These are phyloP conservation scores for Letharia columbiana DNA, from an alignment of 495 filamentous ascomycete genomes.

Conservation along the genomic window DNA sequence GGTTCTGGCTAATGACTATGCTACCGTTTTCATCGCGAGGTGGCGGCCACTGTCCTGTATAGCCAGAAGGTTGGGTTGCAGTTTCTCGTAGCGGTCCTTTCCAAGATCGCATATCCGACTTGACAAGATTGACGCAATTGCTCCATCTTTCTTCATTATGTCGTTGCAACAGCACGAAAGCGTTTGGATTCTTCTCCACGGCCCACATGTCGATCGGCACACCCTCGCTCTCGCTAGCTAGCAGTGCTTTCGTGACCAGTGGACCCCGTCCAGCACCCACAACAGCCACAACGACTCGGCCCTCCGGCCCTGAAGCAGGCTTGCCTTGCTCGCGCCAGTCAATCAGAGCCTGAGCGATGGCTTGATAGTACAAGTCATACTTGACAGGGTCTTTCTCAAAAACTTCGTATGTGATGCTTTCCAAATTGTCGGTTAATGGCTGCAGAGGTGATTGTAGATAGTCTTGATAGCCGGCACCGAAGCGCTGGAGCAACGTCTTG, in stretches of 20 bases:
- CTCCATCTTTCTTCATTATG: constrained; percentile 75
- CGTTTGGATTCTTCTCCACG: constrained; percentile 97
- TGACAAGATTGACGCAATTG: constrained; percentile 69
- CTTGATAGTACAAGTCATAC: constrained; percentile 88
- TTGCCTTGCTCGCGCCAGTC: constrained; percentile 69
- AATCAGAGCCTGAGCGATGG: constrained; percentile 69
- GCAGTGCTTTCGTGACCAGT: constrained; percentile 74
- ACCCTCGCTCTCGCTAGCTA: constrained; percentile 64
- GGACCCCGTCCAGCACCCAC: constrained; percentile 89
- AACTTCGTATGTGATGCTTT: constrained; percentile 95
- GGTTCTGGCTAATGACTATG: neutral
- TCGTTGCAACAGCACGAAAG: constrained; percentile 79
- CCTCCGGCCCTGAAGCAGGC: constrained; percentile 56
- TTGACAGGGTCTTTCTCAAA: constrained; percentile 98
- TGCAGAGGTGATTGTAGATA: constrained; percentile 92
- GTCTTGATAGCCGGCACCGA: constrained; percentile 78
- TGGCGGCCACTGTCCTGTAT: constrained; percentile 26
- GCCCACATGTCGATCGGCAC: constrained; percentile 80
- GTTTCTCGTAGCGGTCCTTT: constrained; percentile 49
- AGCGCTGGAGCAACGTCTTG: constrained; percentile 53
- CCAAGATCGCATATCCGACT: constrained; percentile 97
- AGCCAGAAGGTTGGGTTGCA: constrained; percentile 23
- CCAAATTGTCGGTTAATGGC: constrained; percentile 89
- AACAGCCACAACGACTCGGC: constrained; percentile 80
- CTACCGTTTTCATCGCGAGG: neutral